Conservation (phyloP, 78 protist genomes). For the Polysphondylium violaceum region DNA sequence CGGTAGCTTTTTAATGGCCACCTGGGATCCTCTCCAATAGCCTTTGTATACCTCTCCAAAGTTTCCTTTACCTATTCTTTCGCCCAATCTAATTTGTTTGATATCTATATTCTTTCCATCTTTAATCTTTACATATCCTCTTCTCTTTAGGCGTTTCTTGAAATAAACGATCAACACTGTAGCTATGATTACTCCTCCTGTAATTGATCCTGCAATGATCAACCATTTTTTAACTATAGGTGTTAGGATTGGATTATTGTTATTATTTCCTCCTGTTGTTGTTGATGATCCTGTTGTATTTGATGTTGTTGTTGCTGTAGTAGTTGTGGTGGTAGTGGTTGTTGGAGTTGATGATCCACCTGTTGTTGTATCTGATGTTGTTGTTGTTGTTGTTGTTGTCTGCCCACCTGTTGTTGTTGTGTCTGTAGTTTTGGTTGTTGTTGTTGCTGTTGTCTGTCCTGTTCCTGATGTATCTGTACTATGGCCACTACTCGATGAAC, state of each 20-base stretch:
- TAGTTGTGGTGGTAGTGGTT: neutral
- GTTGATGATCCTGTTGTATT: neutral
- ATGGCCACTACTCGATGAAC: too few species aligned
- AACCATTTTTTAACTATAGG: neutral
- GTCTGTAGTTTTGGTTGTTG: neutral
- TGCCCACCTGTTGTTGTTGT: too few species aligned
- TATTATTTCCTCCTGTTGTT: neutral
- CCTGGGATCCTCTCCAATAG: conserved; percentile 65
- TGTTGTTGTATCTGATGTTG: neutral
- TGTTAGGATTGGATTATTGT: neutral
- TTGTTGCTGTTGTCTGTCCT: neutral
- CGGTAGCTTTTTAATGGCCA: conserved; percentile 84
- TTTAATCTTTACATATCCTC: conserved; percentile 6
- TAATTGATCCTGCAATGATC: conserved; percentile 20
- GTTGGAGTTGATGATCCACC: neutral
- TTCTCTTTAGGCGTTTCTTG: conserved; percentile 14
- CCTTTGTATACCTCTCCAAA: conserved; percentile 82
- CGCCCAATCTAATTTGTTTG: conserved; percentile 48
- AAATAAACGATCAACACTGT: conserved; percentile 10
- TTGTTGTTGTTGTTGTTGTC: neutral
- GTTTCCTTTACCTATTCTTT: conserved; percentile 78
- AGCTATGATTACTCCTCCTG: conserved; percentile 10
- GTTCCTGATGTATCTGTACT: too few species aligned
- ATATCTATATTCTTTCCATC: conserved; percentile 66
- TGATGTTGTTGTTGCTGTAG: neutral